Evolutionary conservation across 257 asterid genomes (phyloP).

Genomic region (Capsicum chinense): DNA sequence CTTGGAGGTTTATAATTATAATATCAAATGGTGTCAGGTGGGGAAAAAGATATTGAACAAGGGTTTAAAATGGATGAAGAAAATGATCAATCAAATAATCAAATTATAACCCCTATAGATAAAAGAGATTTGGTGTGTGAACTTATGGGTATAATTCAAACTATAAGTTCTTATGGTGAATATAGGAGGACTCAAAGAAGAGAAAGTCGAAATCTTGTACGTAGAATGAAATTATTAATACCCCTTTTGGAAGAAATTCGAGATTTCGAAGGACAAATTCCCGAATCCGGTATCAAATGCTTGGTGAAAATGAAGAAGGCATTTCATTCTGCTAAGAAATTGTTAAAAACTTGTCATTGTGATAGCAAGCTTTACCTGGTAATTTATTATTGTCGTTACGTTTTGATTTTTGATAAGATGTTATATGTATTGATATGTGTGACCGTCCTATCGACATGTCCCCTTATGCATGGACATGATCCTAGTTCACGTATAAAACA

Average conservation of each 20-base stretch:
- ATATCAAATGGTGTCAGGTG: constrained; percentile 25
- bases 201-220: constrained; percentile 62
- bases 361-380: constrained; percentile 95
- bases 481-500: neutral
- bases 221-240: constrained; percentile 60
- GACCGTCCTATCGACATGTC: neutral
- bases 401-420: neutral
- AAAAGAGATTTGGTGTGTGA: constrained; percentile 54
- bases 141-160: constrained; percentile 52
- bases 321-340: constrained; percentile 65
- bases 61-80: constrained; percentile 43
- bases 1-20: neutral
- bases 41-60: constrained; percentile 31
- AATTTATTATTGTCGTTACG: neutral
- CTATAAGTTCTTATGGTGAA: constrained; percentile 56
- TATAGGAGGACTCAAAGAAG: constrained; percentile 71
- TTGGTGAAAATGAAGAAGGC: constrained; percentile 64
- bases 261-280: constrained; percentile 42
- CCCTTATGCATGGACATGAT: neutral
- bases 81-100: constrained; percentile 33
- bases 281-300: constrained; percentile 49
- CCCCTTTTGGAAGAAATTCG: constrained; percentile 68
- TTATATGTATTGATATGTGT: neutral
- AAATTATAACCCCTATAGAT: constrained; percentile 36
- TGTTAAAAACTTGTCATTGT: constrained; percentile 65